phyloP scores from a whole-genome alignment of 495 filamentous ascomycete species.

The Immersiella caudata region DNA sequence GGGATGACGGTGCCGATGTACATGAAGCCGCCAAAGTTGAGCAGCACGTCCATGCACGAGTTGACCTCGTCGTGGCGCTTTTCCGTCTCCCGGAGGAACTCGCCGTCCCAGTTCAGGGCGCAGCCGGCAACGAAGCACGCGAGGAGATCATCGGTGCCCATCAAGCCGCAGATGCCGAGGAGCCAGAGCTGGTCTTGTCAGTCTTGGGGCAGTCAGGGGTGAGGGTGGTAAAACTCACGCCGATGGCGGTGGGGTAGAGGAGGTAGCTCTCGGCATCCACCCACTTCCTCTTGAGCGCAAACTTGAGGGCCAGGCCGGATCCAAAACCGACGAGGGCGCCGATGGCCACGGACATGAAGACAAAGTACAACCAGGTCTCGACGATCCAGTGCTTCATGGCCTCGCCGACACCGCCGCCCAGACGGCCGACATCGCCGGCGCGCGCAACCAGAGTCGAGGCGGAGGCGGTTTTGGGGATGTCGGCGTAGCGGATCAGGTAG shows the following conservation, averaged over 20 bases:
- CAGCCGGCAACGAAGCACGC: constrained; percentile 91
- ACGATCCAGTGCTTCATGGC: constrained; percentile 78
- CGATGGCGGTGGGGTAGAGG: constrained; percentile 81
- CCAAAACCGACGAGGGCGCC: constrained; percentile 68
- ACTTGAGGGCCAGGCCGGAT: constrained; percentile 63
- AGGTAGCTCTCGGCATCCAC: constrained; percentile 86
- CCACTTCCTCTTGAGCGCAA: constrained; percentile 60
- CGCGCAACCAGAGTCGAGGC: constrained; percentile 41
- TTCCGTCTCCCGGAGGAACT: constrained; percentile 79
- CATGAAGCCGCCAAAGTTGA: constrained; percentile 81
- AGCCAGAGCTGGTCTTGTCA: constrained; percentile 58
- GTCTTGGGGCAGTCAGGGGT: constrained; percentile 19
- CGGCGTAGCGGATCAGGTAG: constrained; percentile 57
- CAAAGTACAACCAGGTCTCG: constrained; percentile 77
- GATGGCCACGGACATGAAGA: constrained; percentile 54
- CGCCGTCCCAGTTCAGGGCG: constrained; percentile 81
- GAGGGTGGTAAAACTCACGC: constrained; percentile 31
- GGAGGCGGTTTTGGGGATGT: constrained; percentile 26
- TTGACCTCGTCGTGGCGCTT: constrained; percentile 73
- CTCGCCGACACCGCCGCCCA: constrained; percentile 57
- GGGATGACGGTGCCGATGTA: constrained; percentile 84
- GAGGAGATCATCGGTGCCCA: constrained; percentile 87
- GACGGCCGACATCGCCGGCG: constrained; percentile 35
- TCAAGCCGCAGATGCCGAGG: constrained; percentile 76
- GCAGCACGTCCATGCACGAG: constrained; percentile 74